Conservation (phyloP, 345 rosid species). For the Hirschfeldia incana region DNA sequence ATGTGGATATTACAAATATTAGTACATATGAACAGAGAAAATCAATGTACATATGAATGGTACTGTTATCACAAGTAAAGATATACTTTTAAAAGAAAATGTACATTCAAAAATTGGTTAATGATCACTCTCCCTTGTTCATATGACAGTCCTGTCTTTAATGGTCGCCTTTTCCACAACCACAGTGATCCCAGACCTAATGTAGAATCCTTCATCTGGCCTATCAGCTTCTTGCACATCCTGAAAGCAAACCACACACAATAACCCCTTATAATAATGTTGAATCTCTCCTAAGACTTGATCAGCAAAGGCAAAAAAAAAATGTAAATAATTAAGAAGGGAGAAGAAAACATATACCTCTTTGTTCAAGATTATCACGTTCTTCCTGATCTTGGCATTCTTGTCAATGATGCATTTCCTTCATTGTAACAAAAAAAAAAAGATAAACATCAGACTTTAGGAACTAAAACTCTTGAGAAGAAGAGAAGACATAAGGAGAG, state of each 20-base stretch:
- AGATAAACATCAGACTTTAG: conserved; percentile 14
- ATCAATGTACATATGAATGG: no score
- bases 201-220: no score
- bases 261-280: not conserved
- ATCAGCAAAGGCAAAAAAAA: no score
- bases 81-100: no score
- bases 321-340: no score
- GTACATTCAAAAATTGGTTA: no score
- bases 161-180: conserved; percentile 83
- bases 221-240: conserved; percentile 89
- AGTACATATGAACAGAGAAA: no score
- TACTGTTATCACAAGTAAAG: no score
- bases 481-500: not conserved
- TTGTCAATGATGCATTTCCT: conserved; percentile 97
- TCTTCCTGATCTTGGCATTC: conserved; percentile 86
- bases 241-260: conserved; percentile 32
- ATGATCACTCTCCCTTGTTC: conserved; percentile 8
- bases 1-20: no score
- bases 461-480: not conserved
- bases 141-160: conserved; percentile 74
- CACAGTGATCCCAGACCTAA: conserved; percentile 57
- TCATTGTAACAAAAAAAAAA: conserved; percentile 1
- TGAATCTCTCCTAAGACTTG: no score
- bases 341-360: conserved; percentile 57
- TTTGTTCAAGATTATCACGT: conserved; percentile 74